These are phyloP conservation scores for Lactarius quietus DNA, from an alignment of 768 basidiomycete species.

Conservation along the genomic window DNA sequence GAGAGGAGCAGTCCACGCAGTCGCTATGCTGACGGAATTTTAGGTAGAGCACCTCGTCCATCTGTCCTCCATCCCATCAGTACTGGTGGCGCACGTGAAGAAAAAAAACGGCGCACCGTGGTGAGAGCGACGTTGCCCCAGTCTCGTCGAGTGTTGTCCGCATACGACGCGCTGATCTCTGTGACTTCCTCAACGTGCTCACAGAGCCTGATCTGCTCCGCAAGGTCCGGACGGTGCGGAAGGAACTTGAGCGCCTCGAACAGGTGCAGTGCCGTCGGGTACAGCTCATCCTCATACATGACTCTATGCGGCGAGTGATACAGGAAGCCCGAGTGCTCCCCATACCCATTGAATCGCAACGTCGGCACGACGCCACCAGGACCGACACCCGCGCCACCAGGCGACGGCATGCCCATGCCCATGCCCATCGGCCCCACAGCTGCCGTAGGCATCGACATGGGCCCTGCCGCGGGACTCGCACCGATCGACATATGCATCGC, in stretches of 20 bases:
- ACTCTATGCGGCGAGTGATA: conserved; percentile 66
- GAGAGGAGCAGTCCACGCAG: conserved; percentile 51
- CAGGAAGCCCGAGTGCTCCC: conserved; percentile 48
- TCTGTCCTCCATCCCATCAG: conserved; percentile 36
- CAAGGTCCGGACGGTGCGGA: conserved; percentile 45
- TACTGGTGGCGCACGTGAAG: background rate
- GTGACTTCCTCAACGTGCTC: conserved; percentile 40
- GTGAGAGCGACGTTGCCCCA: conserved; percentile 53
- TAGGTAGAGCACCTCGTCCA: conserved; percentile 61
- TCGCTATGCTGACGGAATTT: conserved; percentile 70
- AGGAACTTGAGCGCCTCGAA: conserved; percentile 72
- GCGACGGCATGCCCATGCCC: conserved; percentile 9
- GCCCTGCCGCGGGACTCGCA: background rate
- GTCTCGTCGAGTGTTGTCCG: conserved; percentile 44
- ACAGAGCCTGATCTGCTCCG: conserved; percentile 51
- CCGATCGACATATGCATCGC: background rate
- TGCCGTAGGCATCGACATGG: conserved; percentile 12
- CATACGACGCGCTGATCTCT: conserved; percentile 32
- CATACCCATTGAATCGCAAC: conserved; percentile 34
- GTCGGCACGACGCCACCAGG: conserved; percentile 21
- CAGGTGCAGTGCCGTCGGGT: conserved; percentile 72
- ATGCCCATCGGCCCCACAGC: background rate
- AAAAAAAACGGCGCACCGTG: conserved; percentile 39
- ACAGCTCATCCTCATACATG: conserved; percentile 49
- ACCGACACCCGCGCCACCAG: conserved; percentile 23